Percentiles rank a stretch among this genome's conserved stretches.
These are phyloP conservation scores for Penicillium sp. DNA, from an alignment of 2,329 filamentous ascomycete species.

Conservation along the genomic window DNA sequence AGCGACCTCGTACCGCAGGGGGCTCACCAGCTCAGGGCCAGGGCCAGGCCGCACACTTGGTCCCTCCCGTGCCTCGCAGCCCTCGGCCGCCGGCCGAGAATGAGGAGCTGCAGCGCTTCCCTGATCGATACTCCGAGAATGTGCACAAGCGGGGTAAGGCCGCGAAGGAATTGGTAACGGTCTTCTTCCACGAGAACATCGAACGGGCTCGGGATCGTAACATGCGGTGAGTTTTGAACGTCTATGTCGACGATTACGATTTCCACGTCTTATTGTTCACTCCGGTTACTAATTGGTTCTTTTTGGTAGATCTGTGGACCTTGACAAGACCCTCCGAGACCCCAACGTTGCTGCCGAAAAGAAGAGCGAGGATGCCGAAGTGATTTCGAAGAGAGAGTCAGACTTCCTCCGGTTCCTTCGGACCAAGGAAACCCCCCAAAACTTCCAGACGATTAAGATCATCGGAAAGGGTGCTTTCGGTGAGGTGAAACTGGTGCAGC, in stretches of 20 bases:
- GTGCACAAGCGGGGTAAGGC: constrained; percentile 71
- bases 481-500: constrained; percentile 95
- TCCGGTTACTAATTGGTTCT: neutral
- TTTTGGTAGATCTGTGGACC: constrained; percentile 73
- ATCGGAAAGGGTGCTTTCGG: constrained; percentile 99
- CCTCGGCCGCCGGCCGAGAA: constrained; percentile 58
- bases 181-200: constrained; percentile 98
- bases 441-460: constrained; percentile 95
- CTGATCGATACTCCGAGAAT: constrained; percentile 84
- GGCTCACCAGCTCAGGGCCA: constrained; percentile 55
- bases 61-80: constrained; percentile 63
- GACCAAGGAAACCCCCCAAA: constrained; percentile 88
- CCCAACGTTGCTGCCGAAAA: constrained; percentile 70
- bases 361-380: constrained; percentile 81
- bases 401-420: constrained; percentile 92
- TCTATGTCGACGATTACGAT: neutral
- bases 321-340: constrained; percentile 82
- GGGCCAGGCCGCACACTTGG: constrained; percentile 66
- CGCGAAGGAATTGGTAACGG: constrained; percentile 64
- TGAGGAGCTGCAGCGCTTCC: constrained; percentile 73
- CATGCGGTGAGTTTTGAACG: constrained; percentile 65
- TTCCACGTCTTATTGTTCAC: neutral
- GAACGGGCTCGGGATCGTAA: constrained; percentile 94
- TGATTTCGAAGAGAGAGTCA: constrained; percentile 81
- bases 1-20: constrained; percentile 79